Conservation (phyloP, 169 alveolate species). For the Plasmodium sp. region DNA sequence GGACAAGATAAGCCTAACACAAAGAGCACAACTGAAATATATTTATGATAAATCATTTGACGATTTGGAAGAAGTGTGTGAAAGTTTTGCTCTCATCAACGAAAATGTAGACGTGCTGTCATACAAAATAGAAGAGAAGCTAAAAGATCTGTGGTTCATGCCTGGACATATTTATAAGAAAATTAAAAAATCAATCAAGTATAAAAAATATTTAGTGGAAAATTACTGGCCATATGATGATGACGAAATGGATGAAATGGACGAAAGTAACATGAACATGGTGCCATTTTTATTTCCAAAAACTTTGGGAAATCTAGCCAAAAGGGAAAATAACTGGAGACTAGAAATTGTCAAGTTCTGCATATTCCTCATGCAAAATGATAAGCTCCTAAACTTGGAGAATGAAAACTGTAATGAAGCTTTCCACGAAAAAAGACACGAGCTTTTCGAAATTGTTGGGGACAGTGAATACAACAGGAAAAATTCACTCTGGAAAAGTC, state of each 20-base stretch:
- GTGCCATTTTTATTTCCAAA: slow-evolving; percentile 80
- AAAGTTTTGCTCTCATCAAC: slow-evolving; percentile 38
- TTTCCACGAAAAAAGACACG: slow-evolving; percentile 80
- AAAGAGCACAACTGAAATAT: slow-evolving; percentile 54
- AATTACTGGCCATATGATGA: slow-evolving; percentile 73
- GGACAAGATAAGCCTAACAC: slow-evolving; percentile 67
- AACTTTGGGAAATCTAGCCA: slow-evolving; percentile 78
- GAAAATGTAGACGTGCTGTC: slow-evolving; percentile 71
- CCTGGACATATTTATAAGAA: slow-evolving; percentile 80
- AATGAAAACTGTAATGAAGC: slow-evolving; percentile 72
- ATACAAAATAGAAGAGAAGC: slow-evolving; percentile 69
- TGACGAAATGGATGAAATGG: slow-evolving; percentile 35
- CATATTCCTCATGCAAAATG: slow-evolving; percentile 79
- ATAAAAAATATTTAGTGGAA: slow-evolving; percentile 79
- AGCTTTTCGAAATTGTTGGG: slow-evolving; percentile 77
- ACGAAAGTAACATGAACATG: slow-evolving; percentile 41
- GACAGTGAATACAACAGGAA: slow-evolving; percentile 80
- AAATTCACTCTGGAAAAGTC: slow-evolving; percentile 79
- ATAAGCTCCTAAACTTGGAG: slow-evolving; percentile 67
- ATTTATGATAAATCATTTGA: slow-evolving; percentile 68
- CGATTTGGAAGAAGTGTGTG: slow-evolving; percentile 63
- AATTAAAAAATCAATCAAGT: slow-evolving; percentile 76
- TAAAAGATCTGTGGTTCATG: slow-evolving; percentile 81
- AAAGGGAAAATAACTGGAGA: slow-evolving; percentile 78
- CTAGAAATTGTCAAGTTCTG: slow-evolving; percentile 82